phyloP scores from a whole-genome alignment of 306 rosid genomes.

The Oemleria cerasiformis region DNA sequence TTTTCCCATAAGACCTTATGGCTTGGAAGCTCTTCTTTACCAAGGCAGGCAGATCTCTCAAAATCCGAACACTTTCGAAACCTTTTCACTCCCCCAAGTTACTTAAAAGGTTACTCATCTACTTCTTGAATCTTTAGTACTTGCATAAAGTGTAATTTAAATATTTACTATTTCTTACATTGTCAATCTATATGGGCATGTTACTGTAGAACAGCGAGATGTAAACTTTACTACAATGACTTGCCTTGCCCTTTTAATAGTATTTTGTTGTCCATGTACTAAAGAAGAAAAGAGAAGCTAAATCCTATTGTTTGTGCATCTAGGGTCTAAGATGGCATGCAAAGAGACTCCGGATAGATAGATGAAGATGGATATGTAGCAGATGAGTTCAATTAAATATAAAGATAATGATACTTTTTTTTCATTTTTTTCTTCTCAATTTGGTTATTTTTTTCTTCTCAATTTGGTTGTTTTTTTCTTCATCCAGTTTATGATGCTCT shows the following conservation, averaged over 20 bases:
- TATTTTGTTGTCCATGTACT: too few relatives aligned
- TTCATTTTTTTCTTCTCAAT: too few relatives aligned
- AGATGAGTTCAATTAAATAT: conserved; percentile 69
- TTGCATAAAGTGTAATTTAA: not conserved
- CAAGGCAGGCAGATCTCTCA: too few relatives aligned
- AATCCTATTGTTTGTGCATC: conserved; percentile 12
- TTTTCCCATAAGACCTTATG: not conserved
- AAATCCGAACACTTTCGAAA: too few relatives aligned
- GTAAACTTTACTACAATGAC: not conserved
- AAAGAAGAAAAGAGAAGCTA: not conserved
- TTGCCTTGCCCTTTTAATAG: not conserved
- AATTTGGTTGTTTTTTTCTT: too few relatives aligned
- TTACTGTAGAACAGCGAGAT: not conserved
- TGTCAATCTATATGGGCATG: not conserved
- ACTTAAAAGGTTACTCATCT: too few relatives aligned
- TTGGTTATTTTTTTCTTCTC: too few relatives aligned
- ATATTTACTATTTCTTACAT: not conserved
- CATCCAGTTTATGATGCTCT: too few relatives aligned
- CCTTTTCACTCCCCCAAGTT: too few relatives aligned
- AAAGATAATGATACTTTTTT: too few relatives aligned
- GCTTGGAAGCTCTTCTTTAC: too few relatives aligned
- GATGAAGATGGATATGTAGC: conserved; percentile 97
- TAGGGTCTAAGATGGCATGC: conserved; percentile 94
- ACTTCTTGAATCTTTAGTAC: not conserved
- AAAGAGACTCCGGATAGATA: conserved; percentile 60